A percentile compares a stretch with the other conserved stretches of the same genome.
phyloP scores from a whole-genome alignment of 192 early-diverging fungal species.

The Piromyces finnis region DNA sequence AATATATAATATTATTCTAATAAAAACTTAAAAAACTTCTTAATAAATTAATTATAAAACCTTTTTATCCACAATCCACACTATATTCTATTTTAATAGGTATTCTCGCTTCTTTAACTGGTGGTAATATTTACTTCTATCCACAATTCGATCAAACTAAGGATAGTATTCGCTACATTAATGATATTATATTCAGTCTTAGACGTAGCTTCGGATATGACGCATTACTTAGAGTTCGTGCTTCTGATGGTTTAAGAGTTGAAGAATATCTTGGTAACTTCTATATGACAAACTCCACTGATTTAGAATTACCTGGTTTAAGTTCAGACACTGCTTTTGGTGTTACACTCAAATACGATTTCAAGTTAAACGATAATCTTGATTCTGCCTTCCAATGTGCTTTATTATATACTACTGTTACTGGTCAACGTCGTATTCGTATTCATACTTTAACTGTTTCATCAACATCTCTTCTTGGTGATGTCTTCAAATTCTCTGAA shows the following conservation, averaged over 20 bases:
- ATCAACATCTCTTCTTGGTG: constrained; percentile 52
- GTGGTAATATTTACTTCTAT: constrained; percentile 70
- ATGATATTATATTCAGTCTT: constrained; percentile 54
- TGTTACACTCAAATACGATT: constrained; percentile 68
- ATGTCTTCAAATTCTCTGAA: constrained; percentile 76
- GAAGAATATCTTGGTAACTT: constrained; percentile 87
- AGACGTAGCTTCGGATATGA: constrained; percentile 71
- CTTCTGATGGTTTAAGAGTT: constrained; percentile 70
- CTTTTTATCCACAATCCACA: no score
- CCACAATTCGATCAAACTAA: constrained; percentile 56
- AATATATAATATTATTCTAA: no score
- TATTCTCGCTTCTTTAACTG: constrained; percentile 60
- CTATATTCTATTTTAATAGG: no score
- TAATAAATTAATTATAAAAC: no score
- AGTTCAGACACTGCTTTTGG: constrained; percentile 70
- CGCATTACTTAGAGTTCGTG: constrained; percentile 69
- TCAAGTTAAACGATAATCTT: constrained; percentile 65
- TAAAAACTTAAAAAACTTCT: no score
- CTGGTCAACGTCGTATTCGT: constrained; percentile 74
- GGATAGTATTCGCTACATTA: constrained; percentile 51
- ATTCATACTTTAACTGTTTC: constrained; percentile 73
- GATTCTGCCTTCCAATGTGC: constrained; percentile 81
- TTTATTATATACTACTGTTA: constrained; percentile 80
- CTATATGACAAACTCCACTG: constrained; percentile 76
- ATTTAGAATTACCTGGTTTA: constrained; percentile 80